Base-by-base conservation (phyloP, 306 rosid genomes). In the Trifolium subterraneum region DNA sequence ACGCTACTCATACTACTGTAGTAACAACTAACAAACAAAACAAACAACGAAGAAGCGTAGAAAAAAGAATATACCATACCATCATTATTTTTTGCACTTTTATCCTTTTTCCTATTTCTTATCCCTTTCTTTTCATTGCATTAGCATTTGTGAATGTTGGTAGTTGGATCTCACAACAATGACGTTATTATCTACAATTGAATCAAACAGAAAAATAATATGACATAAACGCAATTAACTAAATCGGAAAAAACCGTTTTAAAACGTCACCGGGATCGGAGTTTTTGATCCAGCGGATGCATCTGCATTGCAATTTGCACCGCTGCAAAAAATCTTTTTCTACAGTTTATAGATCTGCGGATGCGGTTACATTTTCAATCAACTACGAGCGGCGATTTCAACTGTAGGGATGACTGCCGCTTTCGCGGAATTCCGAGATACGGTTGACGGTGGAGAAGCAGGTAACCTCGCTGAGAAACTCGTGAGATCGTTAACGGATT, bases 401-500 rank as follows among this genome's bases (percentile, higher is more conserved):
- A 10, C 23, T 3, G 74, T 20, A 8, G 71, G 54, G 12, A 9
- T 8, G 7, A 70, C 23, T 7, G 56, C 29, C 2, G 73, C 1
- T 18, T 22, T 38, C 3, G 61, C 41, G 0, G 83, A 71, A 16
- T 3, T 18, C 15, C 63, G 31, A 6, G 52, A 71, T 3, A 45
- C 12, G 6, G 11, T 33, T 1, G 72, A 44, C 10, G 80, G 73
- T 16, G 83, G 82, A 47, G 83, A 77, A 1, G 64, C 51, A 20
- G 97, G 98, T 64, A 89, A 78, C 47, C 96, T 81, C 4, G 89
- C 70, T 0, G 90, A 64, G 87, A 89, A 90, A 75, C 64, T 68
- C 47, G 66, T 75, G 8, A 80, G 45, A 10, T 85, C 91, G 31
- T 78, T 79, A 4, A 27, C 18, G 71, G 64, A 38, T 23, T 75